These are phyloP conservation scores for Diaporthe capsici DNA, from an alignment of 2,329 filamentous ascomycete species.

Conservation along the genomic window DNA sequence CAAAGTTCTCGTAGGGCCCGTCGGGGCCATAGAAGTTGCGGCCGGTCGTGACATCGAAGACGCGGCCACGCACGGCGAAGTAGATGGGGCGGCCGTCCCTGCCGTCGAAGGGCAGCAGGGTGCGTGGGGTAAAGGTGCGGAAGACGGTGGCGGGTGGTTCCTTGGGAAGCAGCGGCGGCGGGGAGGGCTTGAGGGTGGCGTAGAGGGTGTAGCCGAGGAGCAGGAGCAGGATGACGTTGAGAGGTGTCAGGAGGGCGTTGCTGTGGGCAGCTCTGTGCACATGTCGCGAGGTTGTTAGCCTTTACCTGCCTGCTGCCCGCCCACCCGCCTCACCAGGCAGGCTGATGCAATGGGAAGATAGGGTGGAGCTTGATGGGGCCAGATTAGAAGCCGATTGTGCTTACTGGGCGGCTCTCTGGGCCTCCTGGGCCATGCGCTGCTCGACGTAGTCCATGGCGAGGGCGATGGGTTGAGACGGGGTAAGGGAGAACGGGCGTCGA, in stretches of 20 bases:
- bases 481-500: not conserved
- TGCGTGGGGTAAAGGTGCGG: slow-evolving; percentile 80
- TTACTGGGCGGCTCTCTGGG: slow-evolving; percentile 55
- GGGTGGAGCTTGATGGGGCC: not conserved
- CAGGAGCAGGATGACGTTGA: slow-evolving; percentile 73
- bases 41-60: slow-evolving; percentile 91
- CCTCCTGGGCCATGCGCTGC: slow-evolving; percentile 68
- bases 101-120: slow-evolving; percentile 90
- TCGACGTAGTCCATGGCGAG: slow-evolving; percentile 70
- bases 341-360: not conserved
- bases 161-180: slow-evolving; percentile 63
- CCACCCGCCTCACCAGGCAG: not conserved
- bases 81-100: slow-evolving; percentile 81
- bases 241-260: slow-evolving; percentile 68
- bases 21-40: slow-evolving; percentile 97
- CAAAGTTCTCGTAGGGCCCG: slow-evolving; percentile 96
- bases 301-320: slow-evolving; percentile 37
- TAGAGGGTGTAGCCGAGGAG: slow-evolving; percentile 72
- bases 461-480: not conserved
- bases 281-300: slow-evolving; percentile 18
- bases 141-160: slow-evolving; percentile 73
- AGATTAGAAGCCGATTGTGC: not conserved
- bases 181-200: slow-evolving; percentile 64
- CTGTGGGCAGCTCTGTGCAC: slow-evolving; percentile 45
- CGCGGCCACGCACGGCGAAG: slow-evolving; percentile 89